These are phyloP conservation scores for Theileria annulata DNA, from an alignment of 169 alveolate genomes.

Conservation along the genomic window DNA sequence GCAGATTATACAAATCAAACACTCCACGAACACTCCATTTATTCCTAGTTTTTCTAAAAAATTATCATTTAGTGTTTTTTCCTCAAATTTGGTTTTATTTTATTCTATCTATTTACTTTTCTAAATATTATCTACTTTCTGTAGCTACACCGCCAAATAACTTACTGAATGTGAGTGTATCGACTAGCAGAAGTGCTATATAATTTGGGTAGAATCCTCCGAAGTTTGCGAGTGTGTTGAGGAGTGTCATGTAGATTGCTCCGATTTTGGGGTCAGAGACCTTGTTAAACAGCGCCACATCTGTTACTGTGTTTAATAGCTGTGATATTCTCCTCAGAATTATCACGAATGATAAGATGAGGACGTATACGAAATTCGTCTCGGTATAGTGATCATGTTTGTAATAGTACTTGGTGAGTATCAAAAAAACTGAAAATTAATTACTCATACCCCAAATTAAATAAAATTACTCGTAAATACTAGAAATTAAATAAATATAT, in stretches of 20 bases:
- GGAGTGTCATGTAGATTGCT: slow-evolving; percentile 84
- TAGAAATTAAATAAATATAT: neutral
- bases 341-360: neutral
- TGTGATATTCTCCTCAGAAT: slow-evolving; percentile 12
- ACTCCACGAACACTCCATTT: slow-evolving; percentile 50
- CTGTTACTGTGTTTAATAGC: slow-evolving; percentile 33
- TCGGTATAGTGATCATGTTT: slow-evolving; percentile 2
- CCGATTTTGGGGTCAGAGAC: slow-evolving; percentile 82
- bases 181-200: slow-evolving; percentile 39
- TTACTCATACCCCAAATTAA: neutral
- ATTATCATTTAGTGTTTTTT: neutral
- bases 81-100: neutral
- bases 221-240: slow-evolving; percentile 79
- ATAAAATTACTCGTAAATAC: neutral
- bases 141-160: no score
- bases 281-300: slow-evolving; percentile 73
- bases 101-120: neutral
- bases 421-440: slow-evolving; percentile 16
- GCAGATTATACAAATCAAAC: slow-evolving; percentile 14
- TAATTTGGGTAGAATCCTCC: slow-evolving; percentile 60
- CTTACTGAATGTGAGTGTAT: slow-evolving; percentile 23
- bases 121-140: neutral
- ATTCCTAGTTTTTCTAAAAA: neutral
- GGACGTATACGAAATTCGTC: slow-evolving; percentile 13
- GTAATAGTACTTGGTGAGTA: slow-evolving; percentile 31